Percentiles rank a stretch among this genome's conserved stretches.
phyloP scores from a whole-genome alignment of 805 yeast species.

The Candida andamanensis region DNA sequence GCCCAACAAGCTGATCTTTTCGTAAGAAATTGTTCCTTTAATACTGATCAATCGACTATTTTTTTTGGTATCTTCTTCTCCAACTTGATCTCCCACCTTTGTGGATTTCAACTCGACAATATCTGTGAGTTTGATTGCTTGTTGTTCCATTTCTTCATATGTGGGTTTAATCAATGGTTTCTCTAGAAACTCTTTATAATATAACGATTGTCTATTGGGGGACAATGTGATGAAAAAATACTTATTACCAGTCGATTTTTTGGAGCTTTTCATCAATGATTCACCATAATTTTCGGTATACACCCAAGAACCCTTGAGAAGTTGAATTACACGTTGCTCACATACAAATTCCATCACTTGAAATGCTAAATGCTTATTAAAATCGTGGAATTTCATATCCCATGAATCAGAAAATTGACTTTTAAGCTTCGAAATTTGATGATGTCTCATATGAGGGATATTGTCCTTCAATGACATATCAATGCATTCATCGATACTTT shows the following conservation, averaged over 20 bases:
- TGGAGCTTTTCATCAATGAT: constrained; percentile 12
- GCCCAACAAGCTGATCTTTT: constrained; percentile 48
- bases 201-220: constrained; percentile 57
- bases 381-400: constrained; percentile 40
- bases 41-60: constrained; percentile 49
- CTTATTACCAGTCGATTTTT: constrained; percentile 14
- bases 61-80: constrained; percentile 39
- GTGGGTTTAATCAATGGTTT: constrained; percentile 48
- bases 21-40: constrained; percentile 52
- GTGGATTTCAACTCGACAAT: constrained; percentile 48
- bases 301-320: constrained; percentile 81
- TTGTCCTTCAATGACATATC: constrained; percentile 35
- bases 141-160: constrained; percentile 52
- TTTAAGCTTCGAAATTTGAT: constrained; percentile 46
- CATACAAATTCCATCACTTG: constrained; percentile 69
- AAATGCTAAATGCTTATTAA: constrained; percentile 44
- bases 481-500: constrained; percentile 41
- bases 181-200: constrained; percentile 54
- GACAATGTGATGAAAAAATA: constrained; percentile 58
- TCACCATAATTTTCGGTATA: constrained; percentile 53
- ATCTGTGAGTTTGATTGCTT: constrained; percentile 46
- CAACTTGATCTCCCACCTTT: constrained; percentile 36
- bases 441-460: constrained; percentile 47
- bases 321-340: constrained; percentile 66
- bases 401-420: constrained; percentile 35